Conservation (phyloP, 345 rosid genomes). For the Nephelium lappaceum region DNA sequence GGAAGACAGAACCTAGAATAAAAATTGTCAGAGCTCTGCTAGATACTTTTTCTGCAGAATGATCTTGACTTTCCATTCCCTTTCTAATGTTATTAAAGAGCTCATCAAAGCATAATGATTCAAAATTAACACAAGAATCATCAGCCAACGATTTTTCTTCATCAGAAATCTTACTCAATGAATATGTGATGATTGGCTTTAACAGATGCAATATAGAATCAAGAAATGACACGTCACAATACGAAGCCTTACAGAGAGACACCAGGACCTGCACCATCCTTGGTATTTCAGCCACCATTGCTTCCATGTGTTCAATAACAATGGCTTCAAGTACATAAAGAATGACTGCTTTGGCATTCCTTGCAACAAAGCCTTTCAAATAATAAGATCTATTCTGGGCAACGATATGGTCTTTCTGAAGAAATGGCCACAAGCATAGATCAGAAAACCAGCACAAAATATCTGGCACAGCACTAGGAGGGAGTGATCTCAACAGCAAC, state of each 20-base stretch:
- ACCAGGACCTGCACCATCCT: conserved; percentile 70
- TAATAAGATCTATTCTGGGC: conserved; percentile 33
- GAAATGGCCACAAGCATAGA: conserved; percentile 66
- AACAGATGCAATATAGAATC: conserved; percentile 53
- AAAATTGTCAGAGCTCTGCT: conserved; percentile 57
- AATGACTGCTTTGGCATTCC: conserved; percentile 76
- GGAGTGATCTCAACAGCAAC: conserved; percentile 64
- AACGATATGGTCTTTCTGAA: conserved; percentile 28
- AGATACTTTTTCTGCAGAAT: conserved; percentile 37
- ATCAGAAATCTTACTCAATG: conserved; percentile 54
- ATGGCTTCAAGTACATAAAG: conserved; percentile 75
- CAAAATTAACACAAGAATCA: conserved; percentile 67
- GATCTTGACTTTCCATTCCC: conserved; percentile 38
- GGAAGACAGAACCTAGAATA: conserved; percentile 59
- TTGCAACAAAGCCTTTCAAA: conserved; percentile 66
- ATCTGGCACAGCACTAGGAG: conserved; percentile 64
- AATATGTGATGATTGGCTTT: conserved; percentile 75
- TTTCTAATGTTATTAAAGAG: conserved; percentile 53
- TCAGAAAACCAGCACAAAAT: conserved; percentile 87
- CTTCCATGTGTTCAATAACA: conserved; percentile 74
- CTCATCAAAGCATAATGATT: conserved; percentile 75
- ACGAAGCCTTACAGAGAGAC: conserved; percentile 62
- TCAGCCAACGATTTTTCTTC: conserved; percentile 51
- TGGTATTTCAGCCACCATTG: conserved; percentile 81
- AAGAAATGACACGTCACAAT: conserved; percentile 70